Evolutionary conservation across 176 grass and related monocot genomes (phyloP), one percentile per base, ranked within the genome.

Genomic region (Aegilops bicornis): DNA sequence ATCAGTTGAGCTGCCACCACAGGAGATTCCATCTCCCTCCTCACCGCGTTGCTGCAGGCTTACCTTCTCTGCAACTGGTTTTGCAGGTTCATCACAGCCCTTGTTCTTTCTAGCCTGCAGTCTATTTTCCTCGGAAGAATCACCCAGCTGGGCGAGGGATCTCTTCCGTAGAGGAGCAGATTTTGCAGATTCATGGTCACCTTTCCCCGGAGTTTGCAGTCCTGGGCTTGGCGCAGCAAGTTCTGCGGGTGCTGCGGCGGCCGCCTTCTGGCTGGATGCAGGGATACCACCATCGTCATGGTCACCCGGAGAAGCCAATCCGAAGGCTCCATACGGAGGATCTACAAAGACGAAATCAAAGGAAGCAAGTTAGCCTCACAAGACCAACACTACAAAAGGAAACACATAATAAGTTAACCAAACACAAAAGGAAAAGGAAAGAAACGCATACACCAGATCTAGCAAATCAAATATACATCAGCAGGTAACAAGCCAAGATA

Each of bases 241-340:
- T 73, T 29, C 37, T 43, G n/a, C 5, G 7, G 45, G 45, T 47
- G 45, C 12, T 47, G 13, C 12, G 45, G 45, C 10, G 45, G 12
- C 45, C 45, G 15, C 36, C 23, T 64, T 80, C 2, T 30, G 37
- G 24, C 35, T 85, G 27, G 75, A 43, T 50, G 82, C 17, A 56
- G 64, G 22, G 40, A 56, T 65, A 84, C 80, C 73, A 68, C 70
- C 80, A 73, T 47, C 42, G 42, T 86, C 79, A 48, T 76, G 15
- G 17, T 84, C 24, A 83, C 16, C 5, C 10, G 40, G 11, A 22
- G 58, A 31, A 76, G 52, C 64, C 15, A 35, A 40, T 22, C 23
- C 30, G 3, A 80, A 89, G 24, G 70, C 71, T 63, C 52, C 79
- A 81, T 71, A 79, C 20, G 80, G 62, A 63, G 27, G 35, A 73